These are phyloP conservation scores for Cytospora leucostoma DNA, from an alignment of 2,329 filamentous ascomycete genomes.

Conservation along the genomic window DNA sequence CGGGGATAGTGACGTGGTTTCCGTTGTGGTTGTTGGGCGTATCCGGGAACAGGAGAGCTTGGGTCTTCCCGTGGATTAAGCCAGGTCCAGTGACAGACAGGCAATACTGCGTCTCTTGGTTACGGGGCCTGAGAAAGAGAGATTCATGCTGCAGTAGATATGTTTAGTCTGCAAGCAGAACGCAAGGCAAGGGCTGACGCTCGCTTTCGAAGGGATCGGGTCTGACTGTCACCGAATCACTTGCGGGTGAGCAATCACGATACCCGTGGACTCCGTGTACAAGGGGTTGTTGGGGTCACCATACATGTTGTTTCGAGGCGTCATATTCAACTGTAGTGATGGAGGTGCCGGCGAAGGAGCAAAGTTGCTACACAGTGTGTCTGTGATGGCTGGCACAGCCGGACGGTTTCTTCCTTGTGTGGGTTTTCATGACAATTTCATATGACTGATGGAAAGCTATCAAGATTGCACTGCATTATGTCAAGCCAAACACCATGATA, in stretches of 20 bases:
- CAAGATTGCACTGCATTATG: not conserved
- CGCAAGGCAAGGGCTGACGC: not conserved
- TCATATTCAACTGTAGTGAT: not conserved
- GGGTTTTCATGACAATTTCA: not conserved
- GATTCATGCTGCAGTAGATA: not conserved
- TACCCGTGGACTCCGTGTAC: too few species aligned
- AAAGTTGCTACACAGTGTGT: not conserved
- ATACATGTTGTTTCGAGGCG: not conserved
- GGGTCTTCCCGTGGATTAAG: not conserved
- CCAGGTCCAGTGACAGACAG: constrained; percentile 13
- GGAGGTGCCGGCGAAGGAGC: not conserved
- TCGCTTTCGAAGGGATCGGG: not conserved
- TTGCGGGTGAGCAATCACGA: not conserved
- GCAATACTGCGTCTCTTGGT: not conserved
- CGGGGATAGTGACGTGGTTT: constrained; percentile 6
- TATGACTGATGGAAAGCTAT: not conserved
- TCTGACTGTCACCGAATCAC: not conserved
- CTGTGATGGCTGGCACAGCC: not conserved
- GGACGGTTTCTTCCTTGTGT: not conserved
- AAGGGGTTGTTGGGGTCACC: not conserved
- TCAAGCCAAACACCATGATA: not conserved
- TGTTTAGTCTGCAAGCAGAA: not conserved
- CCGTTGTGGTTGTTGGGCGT: not conserved
- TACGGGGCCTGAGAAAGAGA: not conserved
- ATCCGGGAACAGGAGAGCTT: not conserved